A percentile compares a stretch with the other conserved stretches of the same genome.
phyloP scores from a whole-genome alignment of 768 basidiomycete genomes.

The Amanita subjunquillea region DNA sequence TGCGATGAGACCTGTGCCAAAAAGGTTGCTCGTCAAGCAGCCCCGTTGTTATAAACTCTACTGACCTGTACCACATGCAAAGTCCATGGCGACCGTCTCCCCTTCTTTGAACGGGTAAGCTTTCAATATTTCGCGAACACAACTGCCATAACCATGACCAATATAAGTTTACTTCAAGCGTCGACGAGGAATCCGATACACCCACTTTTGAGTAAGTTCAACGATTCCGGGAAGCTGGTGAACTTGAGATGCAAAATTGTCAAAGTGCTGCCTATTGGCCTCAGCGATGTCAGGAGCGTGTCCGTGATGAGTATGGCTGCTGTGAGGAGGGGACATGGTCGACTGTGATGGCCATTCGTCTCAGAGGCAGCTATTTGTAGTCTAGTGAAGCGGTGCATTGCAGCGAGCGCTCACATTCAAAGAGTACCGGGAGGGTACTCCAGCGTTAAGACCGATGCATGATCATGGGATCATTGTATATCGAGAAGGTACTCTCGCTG shows the following conservation, averaged over 20 bases:
- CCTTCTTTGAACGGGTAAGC: slow-evolving; percentile 43
- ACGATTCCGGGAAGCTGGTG: neutral
- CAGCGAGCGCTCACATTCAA: neutral
- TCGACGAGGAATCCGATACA: neutral
- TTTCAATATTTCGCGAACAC: slow-evolving; percentile 24
- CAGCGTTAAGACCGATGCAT: too few relatives aligned
- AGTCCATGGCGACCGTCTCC: slow-evolving; percentile 55
- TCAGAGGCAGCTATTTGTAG: neutral
- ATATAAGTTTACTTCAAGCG: neutral
- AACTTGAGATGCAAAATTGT: neutral
- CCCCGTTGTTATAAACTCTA: neutral
- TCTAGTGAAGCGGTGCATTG: neutral
- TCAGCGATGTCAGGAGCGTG: neutral
- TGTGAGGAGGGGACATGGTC: neutral
- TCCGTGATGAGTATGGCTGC: neutral
- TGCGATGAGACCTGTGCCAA: slow-evolving; percentile 45
- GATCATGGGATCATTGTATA: too few relatives aligned
- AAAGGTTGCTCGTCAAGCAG: neutral
- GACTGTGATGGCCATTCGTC: neutral
- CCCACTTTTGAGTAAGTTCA: neutral
- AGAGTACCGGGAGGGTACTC: neutral
- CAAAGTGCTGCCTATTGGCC: neutral
- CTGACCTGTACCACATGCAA: slow-evolving; percentile 62
- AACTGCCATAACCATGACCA: slow-evolving; percentile 10
- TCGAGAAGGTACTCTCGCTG: too few relatives aligned